Percentiles rank a stretch among this genome's conserved stretches.
phyloP scores from a whole-genome alignment of 1,284 basidiomycete species.

The Ceratobasidium sp. region DNA sequence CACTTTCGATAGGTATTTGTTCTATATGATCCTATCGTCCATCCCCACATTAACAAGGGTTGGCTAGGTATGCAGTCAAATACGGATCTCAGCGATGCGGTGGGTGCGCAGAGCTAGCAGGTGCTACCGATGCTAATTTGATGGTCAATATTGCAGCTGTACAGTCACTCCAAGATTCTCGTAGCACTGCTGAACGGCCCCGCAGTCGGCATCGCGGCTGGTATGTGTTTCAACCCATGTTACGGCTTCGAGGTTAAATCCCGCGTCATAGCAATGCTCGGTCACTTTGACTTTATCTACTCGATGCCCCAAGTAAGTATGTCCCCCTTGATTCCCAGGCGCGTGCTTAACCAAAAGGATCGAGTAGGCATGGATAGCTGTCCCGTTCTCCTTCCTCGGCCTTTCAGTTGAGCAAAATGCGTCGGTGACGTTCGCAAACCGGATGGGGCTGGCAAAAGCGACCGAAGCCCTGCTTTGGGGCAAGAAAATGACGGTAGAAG shows the following conservation, averaged over 20 bases:
- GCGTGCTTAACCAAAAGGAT: conserved; percentile 2
- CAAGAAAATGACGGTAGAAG: conserved; percentile 69
- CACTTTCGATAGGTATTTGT: conserved; percentile 37
- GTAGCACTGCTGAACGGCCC: conserved; percentile 77
- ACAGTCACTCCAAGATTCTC: conserved; percentile 69
- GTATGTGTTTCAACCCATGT: conserved; percentile 54
- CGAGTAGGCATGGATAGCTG: conserved; percentile 62
- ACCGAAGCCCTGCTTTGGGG: conserved; percentile 76
- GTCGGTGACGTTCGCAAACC: conserved; percentile 68
- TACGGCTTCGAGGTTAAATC: conserved; percentile 4
- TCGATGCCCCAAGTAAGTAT: conserved; percentile 61
- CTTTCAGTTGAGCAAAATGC: conserved; percentile 41
- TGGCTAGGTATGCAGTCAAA: conserved; percentile 61
- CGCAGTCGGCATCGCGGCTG: conserved; percentile 77
- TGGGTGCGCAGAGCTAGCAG: conserved; percentile 54
- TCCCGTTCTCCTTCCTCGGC: conserved; percentile 76
- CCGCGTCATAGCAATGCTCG: conserved; percentile 65
- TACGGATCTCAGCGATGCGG: conserved; percentile 70
- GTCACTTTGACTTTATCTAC: conserved; percentile 79
- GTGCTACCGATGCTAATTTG: neutral
- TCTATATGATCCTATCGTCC: conserved; percentile 57
- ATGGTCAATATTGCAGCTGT: conserved; percentile 59
- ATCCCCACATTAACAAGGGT: conserved; percentile 54
- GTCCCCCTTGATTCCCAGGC: neutral
- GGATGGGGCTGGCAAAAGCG: conserved; percentile 73